Conservation (phyloP, 495 filamentous ascomycete genomes). For the Penicillium antarcticum region DNA sequence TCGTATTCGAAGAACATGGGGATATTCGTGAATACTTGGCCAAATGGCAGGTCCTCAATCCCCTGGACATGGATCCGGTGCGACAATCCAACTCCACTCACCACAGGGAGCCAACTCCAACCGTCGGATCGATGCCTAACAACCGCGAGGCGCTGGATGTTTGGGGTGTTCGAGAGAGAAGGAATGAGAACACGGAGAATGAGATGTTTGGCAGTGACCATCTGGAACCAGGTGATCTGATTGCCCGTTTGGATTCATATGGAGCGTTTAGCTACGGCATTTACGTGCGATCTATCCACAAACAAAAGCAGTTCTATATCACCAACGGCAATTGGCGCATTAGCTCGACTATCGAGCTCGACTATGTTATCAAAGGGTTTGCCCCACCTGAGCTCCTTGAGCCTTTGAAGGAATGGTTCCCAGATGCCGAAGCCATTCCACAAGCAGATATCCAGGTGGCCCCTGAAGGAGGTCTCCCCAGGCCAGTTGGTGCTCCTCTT, state of each 20-base stretch:
- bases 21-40: constrained; percentile 51
- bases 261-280: constrained; percentile 57
- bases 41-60: constrained; percentile 47
- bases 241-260: constrained; percentile 51
- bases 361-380: constrained; percentile 66
- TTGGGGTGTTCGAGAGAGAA: constrained; percentile 23
- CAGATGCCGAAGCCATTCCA: constrained; percentile 37
- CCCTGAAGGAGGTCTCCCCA: constrained; percentile 44
- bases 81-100: constrained; percentile 20
- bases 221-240: constrained; percentile 68
- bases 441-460: constrained; percentile 38
- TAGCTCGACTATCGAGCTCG: constrained; percentile 36
- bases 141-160: constrained; percentile 34
- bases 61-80: constrained; percentile 35
- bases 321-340: constrained; percentile 71
- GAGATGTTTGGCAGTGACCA: constrained; percentile 40
- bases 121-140: constrained; percentile 39
- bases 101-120: constrained; percentile 2
- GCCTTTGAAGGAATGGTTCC: constrained; percentile 62
- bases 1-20: constrained; percentile 34
- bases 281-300: constrained; percentile 61
- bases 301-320: constrained; percentile 69
- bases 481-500: constrained; percentile 33
- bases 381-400: constrained; percentile 52
- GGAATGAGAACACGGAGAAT: constrained; percentile 29